Conservation (phyloP, 2,329 filamentous ascomycete species). For the Colletotrichum limetticola region DNA sequence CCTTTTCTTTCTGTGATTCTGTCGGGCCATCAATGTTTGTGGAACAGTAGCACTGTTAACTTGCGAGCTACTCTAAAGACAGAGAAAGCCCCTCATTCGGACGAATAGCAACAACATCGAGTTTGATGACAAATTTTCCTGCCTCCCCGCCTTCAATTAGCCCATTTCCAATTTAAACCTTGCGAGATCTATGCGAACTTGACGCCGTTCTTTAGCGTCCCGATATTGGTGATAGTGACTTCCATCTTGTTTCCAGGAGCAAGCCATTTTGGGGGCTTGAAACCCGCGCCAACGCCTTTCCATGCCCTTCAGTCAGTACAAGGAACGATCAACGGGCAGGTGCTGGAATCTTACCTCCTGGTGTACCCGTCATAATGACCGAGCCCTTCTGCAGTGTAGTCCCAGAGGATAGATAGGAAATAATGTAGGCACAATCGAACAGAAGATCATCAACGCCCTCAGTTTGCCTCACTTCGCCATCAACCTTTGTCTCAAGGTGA, state of each 20-base stretch:
- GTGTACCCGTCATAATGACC: constrained; percentile 59
- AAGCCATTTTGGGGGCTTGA: constrained; percentile 51
- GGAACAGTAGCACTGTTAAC: not conserved
- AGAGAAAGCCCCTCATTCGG: not conserved
- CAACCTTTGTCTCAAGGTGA: constrained; percentile 55
- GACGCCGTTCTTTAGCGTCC: constrained; percentile 53
- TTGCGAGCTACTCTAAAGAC: not conserved
- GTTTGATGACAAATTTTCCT: not conserved
- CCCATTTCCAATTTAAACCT: not conserved
- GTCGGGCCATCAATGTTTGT: not conserved
- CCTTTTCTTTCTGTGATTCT: not conserved
- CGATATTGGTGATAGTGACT: constrained; percentile 50
- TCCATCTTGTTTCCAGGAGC: constrained; percentile 52
- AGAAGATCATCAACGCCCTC: constrained; percentile 52
- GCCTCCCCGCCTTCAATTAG: not conserved
- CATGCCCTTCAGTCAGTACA: not conserved
- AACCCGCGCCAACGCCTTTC: constrained; percentile 53
- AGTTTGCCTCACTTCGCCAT: constrained; percentile 59
- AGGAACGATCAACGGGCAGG: not conserved
- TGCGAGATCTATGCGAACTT: constrained; percentile 31
- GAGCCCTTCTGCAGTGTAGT: constrained; percentile 55
- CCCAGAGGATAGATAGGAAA: constrained; percentile 51
- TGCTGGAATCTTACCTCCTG: constrained; percentile 44
- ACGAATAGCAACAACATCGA: not conserved
- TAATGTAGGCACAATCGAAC: constrained; percentile 52